phyloP scores from a whole-genome alignment of 2,329 filamentous ascomycete species.

The Cladosporium sp. region DNA sequence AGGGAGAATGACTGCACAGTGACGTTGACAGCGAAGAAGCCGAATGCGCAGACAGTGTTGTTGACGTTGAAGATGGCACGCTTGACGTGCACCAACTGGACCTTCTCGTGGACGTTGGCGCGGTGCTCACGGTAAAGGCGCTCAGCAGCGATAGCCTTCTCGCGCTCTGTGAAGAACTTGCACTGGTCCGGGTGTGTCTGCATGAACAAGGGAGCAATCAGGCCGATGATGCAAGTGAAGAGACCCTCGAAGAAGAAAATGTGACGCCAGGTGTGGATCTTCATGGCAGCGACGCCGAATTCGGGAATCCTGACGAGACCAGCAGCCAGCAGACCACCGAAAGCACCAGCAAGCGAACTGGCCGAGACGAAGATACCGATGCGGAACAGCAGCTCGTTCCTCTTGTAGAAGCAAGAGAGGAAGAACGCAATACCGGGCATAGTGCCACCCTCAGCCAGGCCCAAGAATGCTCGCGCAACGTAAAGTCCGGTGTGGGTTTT shows the following conservation, averaged over 20 bases:
- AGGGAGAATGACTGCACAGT: slow-evolving; percentile 53
- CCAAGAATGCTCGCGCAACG: slow-evolving; percentile 58
- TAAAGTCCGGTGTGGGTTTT: slow-evolving; percentile 24
- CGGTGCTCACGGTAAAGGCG: slow-evolving; percentile 55
- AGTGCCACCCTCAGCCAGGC: slow-evolving; percentile 72
- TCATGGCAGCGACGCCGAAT: slow-evolving; percentile 51
- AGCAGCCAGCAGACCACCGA: slow-evolving; percentile 29
- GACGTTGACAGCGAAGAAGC: slow-evolving; percentile 63
- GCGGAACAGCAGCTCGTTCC: slow-evolving; percentile 30
- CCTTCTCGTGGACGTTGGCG: slow-evolving; percentile 49
- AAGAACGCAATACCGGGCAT: slow-evolving; percentile 48
- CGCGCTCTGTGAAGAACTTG: slow-evolving; percentile 55
- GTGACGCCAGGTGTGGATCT: slow-evolving; percentile 57
- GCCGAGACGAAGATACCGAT: slow-evolving; percentile 31
- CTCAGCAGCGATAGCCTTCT: slow-evolving; percentile 57
- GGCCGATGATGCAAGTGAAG: slow-evolving; percentile 52
- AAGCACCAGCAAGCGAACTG: slow-evolving; percentile 43
- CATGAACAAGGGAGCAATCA: slow-evolving; percentile 55
- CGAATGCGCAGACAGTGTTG: slow-evolving; percentile 60
- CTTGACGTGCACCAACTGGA: slow-evolving; percentile 54
- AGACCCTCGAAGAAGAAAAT: slow-evolving; percentile 67
- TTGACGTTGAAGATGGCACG: slow-evolving; percentile 58
- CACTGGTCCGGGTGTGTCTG: slow-evolving; percentile 53
- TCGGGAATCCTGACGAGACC: slow-evolving; percentile 53
- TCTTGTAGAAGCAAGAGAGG: slow-evolving; percentile 29